Percentiles rank a stretch among this genome's conserved stretches.
Evolutionary conservation across 495 filamentous ascomycete genomes (phyloP).

Genomic region (Entonaema liquescens): DNA sequence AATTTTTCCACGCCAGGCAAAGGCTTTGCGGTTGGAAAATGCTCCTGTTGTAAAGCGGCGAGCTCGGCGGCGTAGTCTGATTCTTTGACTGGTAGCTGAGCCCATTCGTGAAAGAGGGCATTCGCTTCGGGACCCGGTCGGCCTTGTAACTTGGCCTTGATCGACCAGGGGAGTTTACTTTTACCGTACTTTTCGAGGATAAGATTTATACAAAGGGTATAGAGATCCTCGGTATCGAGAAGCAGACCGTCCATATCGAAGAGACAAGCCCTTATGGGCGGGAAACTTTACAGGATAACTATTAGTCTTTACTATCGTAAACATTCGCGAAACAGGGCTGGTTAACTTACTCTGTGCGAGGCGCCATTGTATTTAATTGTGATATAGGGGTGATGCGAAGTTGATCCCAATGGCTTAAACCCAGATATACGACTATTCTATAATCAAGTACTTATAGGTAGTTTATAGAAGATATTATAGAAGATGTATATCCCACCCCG

Average conservation of each 20-base stretch:
- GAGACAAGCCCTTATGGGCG: constrained; percentile 87
- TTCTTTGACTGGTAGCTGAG: constrained; percentile 77
- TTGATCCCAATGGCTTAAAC: background rate
- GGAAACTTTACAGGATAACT: constrained; percentile 59
- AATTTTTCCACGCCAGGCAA: constrained; percentile 81
- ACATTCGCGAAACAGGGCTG: background rate
- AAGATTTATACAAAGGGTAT: constrained; percentile 82
- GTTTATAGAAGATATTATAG: too few relatives aligned
- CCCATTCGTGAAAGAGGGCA: constrained; percentile 72
- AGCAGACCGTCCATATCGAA: constrained; percentile 99
- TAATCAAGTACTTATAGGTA: too few relatives aligned
- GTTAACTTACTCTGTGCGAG: constrained; percentile 52
- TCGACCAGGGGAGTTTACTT: constrained; percentile 81
- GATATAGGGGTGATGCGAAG: background rate
- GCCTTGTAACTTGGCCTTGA: constrained; percentile 97
- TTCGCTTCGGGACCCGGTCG: constrained; percentile 75
- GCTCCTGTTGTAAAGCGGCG: constrained; percentile 66
- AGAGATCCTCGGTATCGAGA: constrained; percentile 92
- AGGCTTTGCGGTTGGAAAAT: constrained; percentile 77
- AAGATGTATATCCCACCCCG: too few relatives aligned
- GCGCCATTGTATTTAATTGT: constrained; percentile 47
- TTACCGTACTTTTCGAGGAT: constrained; percentile 78
- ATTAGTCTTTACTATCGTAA: constrained; percentile 12
- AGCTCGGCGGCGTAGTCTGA: constrained; percentile 70
- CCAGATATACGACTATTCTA: background rate